These are phyloP conservation scores for Raffaelea deltoideospora DNA, from an alignment of 2,329 filamentous ascomycete species.

Conservation along the genomic window DNA sequence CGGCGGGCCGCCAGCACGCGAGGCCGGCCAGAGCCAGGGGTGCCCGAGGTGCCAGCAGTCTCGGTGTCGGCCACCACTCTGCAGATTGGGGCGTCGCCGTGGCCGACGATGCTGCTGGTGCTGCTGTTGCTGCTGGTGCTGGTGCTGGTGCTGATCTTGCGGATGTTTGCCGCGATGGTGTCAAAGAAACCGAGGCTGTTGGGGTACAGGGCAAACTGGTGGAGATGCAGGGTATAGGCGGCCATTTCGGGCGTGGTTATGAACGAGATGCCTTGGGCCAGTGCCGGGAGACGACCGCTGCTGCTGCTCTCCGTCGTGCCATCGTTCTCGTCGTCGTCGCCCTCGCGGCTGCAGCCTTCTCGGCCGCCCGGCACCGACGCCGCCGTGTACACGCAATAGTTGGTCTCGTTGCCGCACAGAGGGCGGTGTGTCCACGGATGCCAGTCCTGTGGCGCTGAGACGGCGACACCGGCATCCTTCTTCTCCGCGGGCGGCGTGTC, in stretches of 20 bases:
- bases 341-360: conserved; percentile 3
- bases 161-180: too few relatives aligned
- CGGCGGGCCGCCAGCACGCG: conserved; percentile 15
- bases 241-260: conserved; percentile 18
- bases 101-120: too few relatives aligned
- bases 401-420: conserved; percentile 8
- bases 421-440: conserved; percentile 15
- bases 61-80: too few relatives aligned
- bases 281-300: not conserved
- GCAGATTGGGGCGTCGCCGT: too few relatives aligned
- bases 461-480: not conserved
- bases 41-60: too few relatives aligned
- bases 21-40: too few relatives aligned
- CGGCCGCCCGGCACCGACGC: conserved; percentile 7
- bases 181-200: not conserved
- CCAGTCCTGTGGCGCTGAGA: conserved; percentile 9
- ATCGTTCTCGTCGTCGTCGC: not conserved
- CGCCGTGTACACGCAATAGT: conserved; percentile 14
- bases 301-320: not conserved
- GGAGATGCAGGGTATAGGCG: conserved; percentile 9
- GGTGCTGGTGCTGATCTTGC: too few relatives aligned
- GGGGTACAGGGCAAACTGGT: conserved; percentile 1
- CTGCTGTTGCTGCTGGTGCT: too few relatives aligned
- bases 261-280: conserved; percentile 7
- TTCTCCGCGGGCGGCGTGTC: not conserved